Base-by-base conservation (phyloP, 176 grass and related monocot species). In the Paspalum vaginatum region DNA sequence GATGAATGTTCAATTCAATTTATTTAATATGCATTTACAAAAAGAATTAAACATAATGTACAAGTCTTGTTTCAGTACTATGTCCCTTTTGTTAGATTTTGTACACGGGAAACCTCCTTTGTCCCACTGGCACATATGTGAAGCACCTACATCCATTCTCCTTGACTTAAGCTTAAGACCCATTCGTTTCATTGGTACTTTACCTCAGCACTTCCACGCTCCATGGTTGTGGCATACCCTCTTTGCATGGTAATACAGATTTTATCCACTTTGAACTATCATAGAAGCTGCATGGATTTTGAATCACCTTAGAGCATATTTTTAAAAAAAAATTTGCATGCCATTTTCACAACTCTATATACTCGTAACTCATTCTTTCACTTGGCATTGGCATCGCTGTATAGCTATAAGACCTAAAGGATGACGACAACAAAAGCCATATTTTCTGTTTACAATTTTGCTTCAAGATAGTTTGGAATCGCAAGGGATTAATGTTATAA, bases 111-210 rank as follows among this genome's bases (percentile, higher is more conserved):
- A 50, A 81, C 25, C 6, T 72, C 9, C 39, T 59, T 57, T 80
- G 38, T 59, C 58, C 1, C 32, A 52, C 14, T 64, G 11, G 74
- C 32, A 58, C 72, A 77, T 32, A 50, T 81, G 27, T 58, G 50
- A 66, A 50, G 42, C 5, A 56, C 66, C 20, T 72, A 66, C 20
- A 42, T 52, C 27, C 84, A 61, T 67, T 82, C 11, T 82, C 83
- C 88, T 39, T 89, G 46, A 89, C 83, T 81, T 90, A 27, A 69
- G 79, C 63, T 75, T 86, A 85, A 99, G 96, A 99, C 86, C 45
- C 88, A 93, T 72, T 79, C 96, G 6, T 62, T 93, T 77, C 90
- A 99, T 84, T 99, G 96, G 96, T 99, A 99, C 79, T 99, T 99
- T 83, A 95, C 85, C 59, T 99, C 96, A 68, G 96, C 88, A 52